phyloP scores from a whole-genome alignment of 1,284 basidiomycete genomes.

The Melampsora americana region DNA sequence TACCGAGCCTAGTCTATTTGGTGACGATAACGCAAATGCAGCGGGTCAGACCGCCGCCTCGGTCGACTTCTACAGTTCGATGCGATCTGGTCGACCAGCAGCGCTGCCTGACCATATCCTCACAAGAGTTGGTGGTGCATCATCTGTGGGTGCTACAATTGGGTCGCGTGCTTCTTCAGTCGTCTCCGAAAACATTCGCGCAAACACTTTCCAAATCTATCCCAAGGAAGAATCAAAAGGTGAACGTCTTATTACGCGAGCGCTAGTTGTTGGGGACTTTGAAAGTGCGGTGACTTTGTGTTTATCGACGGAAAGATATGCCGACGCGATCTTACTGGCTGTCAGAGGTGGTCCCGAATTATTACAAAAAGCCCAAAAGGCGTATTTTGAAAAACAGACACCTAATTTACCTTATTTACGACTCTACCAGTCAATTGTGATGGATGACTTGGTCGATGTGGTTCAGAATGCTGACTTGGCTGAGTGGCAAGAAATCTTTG shows the following conservation, averaged over 20 bases:
- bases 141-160: constrained; percentile 59
- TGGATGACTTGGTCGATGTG: constrained; percentile 83
- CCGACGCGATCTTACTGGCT: constrained; percentile 89
- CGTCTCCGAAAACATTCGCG: constrained; percentile 68
- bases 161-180: constrained; percentile 64
- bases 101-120: constrained; percentile 35
- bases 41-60: constrained; percentile 60
- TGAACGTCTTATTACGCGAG: constrained; percentile 84
- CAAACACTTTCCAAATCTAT: constrained; percentile 86
- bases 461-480: constrained; percentile 91
- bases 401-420: constrained; percentile 80
- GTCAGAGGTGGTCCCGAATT: constrained; percentile 86
- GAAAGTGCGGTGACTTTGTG: constrained; percentile 86
- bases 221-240: constrained; percentile 79
- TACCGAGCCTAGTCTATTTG: constrained; percentile 77
- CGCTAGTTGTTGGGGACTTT: constrained; percentile 91
- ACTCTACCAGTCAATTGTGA: constrained; percentile 91
- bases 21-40: constrained; percentile 64
- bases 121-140: constrained; percentile 43
- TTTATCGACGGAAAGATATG: constrained; percentile 81
- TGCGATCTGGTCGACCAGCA: constrained; percentile 53
- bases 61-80: constrained; percentile 80
- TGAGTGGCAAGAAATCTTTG: constrained; percentile 97
- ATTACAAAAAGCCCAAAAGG: constrained; percentile 83
- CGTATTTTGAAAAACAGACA: constrained; percentile 83